Base-by-base conservation (phyloP, 345 rosid genomes). In the Citrus unshiu region DNA sequence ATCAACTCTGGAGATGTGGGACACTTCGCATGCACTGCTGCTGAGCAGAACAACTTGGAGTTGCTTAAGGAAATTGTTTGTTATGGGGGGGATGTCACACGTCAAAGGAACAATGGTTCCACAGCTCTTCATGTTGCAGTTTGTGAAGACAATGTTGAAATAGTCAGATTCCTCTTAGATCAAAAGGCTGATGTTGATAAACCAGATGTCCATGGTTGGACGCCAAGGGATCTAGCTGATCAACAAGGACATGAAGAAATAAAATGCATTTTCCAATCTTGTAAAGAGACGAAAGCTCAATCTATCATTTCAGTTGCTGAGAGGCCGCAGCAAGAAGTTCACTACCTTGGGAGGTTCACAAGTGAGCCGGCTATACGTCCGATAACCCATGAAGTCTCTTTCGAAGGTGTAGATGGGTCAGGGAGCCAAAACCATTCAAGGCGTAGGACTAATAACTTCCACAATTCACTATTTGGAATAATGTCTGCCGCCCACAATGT, bases 241-340 rank as follows among this genome's bases (percentile, higher is more conserved):
- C 97, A 93, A 80, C 97, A 93, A 73, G 96, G 94, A 5, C 98
- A 91, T 22, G 96, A 92, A 68, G 94, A 93, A 57, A 92, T 93
- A 72, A 89, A 86, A 82, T 27, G 29, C 35, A 43, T 93, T 9
- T 92, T 93, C 75, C 75, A 87, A 70, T 79, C 91, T 13, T 25
- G 27, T 40, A 57, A 70, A 39, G 90, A 87, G n/a, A 66, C 80
- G 22, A 81, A 80, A 82, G 69, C 73, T 6, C 88, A 80, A n/a
- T 39, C 93, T 8, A 75, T 81, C 67, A 22, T 75, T 61, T 66
- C 88, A n/a, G 68, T 86, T 12, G 89, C 93, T 7, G 90, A 91
- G 84, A 79, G 84, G 79, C 87, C 78, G 86, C 86, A 81, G 71
- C 78, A 43, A 4, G 91, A 83, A 39, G 79, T 75, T 35, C 84